Evolutionary conservation across 306 rosid genomes (phyloP), one percentile per base, ranked within the genome.

Genomic region (Prunus fruticosa): DNA sequence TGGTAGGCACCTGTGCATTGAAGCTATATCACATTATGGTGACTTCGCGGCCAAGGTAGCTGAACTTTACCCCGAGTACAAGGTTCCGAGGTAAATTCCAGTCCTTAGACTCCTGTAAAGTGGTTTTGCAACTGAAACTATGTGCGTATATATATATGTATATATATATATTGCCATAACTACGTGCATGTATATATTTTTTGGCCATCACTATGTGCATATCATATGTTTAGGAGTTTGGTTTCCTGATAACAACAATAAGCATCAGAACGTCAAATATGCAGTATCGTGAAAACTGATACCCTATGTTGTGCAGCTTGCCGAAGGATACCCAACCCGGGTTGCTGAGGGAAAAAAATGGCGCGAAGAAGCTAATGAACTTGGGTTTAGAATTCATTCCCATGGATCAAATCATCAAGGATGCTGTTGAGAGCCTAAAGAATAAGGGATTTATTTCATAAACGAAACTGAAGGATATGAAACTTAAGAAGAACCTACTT

Each of bases 401-500:
- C 27, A 84, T 94, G 92, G 98, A 92, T 80, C 82, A 89, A 64
- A 94, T 95, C 43, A 89, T 94, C 77, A 90, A 82, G 96, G 97
- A 95, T 27, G 84, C 90, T 14, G 96, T 90, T 8, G 98, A 90
- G 90, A 69, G 90, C 72, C 80, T 94, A 62, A 90, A 89, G 91
- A 89, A 57, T 82, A 94, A 82, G 79, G 97, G 95, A 43, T 80
- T 77, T 69, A 73, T 94, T 79, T 82, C 91, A 41, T 93, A 75
- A 87, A 72, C 72, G 77, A 23, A 67, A 69, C 68, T 46, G 5
- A 23, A 5, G 41, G 47, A 1, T 10, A 18, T 8, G 43, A 19
- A 52, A 70, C 56, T 61, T 23, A 20, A 11, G 18, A 28, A 23
- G 34, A 11, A 3, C 47, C 9, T 25, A 27, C 11, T 11, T 41